A percentile compares a stretch with the other conserved stretches of the same genome.
Evolutionary conservation across 2,329 filamentous ascomycete genomes (phyloP).

Genomic region (Bertia moriformis): DNA sequence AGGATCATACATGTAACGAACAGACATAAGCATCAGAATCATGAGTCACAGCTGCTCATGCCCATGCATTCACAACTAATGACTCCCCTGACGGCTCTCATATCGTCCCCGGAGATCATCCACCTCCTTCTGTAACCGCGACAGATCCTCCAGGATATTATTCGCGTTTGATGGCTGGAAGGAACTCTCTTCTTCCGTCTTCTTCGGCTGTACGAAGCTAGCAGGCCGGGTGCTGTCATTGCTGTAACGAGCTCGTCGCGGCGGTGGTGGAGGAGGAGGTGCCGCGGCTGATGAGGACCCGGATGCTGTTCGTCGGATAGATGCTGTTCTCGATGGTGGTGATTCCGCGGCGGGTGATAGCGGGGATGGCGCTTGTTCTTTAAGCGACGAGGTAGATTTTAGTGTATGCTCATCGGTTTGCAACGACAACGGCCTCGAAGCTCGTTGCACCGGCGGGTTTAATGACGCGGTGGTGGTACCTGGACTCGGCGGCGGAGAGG

Average conservation of each 20-base stretch:
- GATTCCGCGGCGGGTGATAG: too few species aligned
- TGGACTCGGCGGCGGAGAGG: background rate
- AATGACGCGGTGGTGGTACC: too few species aligned
- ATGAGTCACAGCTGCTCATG: too few species aligned
- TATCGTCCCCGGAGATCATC: background rate
- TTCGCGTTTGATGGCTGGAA: background rate
- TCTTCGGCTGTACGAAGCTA: too few species aligned
- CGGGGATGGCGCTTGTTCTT: too few species aligned
- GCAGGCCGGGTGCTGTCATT: too few species aligned
- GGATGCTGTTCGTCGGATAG: background rate
- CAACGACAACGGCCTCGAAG: too few species aligned
- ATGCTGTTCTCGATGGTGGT: background rate
- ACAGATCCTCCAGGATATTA: background rate
- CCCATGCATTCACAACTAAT: slow-evolving; percentile 13
- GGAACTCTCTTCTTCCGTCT: background rate
- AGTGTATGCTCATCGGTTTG: too few species aligned
- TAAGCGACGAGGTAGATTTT: too few species aligned
- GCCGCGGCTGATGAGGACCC: background rate
- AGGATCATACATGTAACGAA: too few species aligned
- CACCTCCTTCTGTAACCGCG: background rate
- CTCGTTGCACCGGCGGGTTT: too few species aligned
- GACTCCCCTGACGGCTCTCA: background rate
- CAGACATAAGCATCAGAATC: too few species aligned
- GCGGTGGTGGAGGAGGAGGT: background rate
- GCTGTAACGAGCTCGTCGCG: background rate